Conservation (phyloP, 257 asterid species). For the Nicotiana paniculata region DNA sequence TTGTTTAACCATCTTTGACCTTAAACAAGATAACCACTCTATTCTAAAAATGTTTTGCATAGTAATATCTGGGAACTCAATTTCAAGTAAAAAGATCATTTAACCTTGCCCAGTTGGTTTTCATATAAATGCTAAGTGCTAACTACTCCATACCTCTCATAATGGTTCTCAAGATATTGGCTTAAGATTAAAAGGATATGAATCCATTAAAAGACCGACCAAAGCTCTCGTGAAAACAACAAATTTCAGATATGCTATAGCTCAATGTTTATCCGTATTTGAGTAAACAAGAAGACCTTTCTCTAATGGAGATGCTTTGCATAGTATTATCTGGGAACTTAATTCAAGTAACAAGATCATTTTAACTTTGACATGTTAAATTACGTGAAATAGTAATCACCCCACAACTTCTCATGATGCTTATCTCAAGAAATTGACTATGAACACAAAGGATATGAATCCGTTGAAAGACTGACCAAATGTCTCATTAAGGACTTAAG, state of each 20-base stretch:
- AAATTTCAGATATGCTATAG: not conserved
- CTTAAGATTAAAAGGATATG: not conserved
- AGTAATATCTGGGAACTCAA: not conserved
- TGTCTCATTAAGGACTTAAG: not conserved
- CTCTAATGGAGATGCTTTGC: not conserved
- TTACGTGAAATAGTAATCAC: not conserved
- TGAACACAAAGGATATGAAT: not conserved
- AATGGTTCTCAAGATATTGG: not conserved
- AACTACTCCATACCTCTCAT: not conserved
- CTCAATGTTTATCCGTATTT: not conserved
- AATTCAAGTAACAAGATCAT: not conserved
- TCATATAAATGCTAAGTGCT: not conserved
- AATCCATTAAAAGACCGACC: not conserved
- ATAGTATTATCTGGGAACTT: slow-evolving; percentile 4
- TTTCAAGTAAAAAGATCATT: not conserved
- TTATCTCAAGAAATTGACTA: not conserved
- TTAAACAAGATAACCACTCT: not conserved
- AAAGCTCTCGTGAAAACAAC: not conserved
- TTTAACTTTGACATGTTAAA: not conserved
- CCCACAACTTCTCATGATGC: not conserved
- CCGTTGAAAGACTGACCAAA: not conserved
- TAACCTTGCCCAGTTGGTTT: not conserved
- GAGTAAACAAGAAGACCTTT: not conserved
- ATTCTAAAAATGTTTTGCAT: not conserved
- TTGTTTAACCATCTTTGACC: not conserved